Evolutionary conservation across 768 basidiomycete genomes (phyloP).

Genomic region (Boletus vermiculosoides): DNA sequence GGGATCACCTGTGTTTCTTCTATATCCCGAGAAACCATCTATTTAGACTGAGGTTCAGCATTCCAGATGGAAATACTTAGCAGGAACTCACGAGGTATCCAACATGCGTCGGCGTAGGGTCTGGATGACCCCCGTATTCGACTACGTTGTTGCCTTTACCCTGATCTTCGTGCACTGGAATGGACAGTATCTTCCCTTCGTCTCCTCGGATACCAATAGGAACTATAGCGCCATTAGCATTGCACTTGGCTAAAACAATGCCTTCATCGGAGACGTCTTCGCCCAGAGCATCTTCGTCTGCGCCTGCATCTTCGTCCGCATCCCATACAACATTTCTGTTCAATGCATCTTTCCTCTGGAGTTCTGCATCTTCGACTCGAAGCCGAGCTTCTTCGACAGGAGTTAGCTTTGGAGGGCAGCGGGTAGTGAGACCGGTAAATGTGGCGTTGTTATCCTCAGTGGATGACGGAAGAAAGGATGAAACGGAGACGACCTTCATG

Average conservation of each 20-base stretch:
- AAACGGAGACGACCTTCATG: conserved; percentile 69
- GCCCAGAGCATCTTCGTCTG: conserved; percentile 58
- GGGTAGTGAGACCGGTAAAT: conserved; percentile 47
- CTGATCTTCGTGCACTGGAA: conserved; percentile 27
- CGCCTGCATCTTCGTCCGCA: conserved; percentile 54
- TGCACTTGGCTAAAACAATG: conserved; percentile 26
- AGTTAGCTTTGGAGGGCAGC: conserved; percentile 42
- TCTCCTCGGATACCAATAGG: conserved; percentile 61
- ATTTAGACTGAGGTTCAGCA: conserved; percentile 4
- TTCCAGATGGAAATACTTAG: neutral
- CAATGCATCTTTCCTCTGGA: conserved; percentile 61
- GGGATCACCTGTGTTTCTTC: conserved; percentile 53
- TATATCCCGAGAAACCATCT: conserved; percentile 30
- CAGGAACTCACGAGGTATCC: conserved; percentile 50
- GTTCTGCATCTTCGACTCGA: conserved; percentile 53
- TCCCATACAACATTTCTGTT: conserved; percentile 66
- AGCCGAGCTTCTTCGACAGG: conserved; percentile 57
- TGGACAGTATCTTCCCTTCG: conserved; percentile 52
- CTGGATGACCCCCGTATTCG: conserved; percentile 50
- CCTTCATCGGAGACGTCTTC: conserved; percentile 41
- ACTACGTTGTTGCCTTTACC: conserved; percentile 4
- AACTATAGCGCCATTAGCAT: conserved; percentile 19
- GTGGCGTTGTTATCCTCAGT: conserved; percentile 56
- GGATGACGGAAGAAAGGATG: conserved; percentile 66
- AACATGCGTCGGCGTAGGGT: conserved; percentile 52